Evolutionary conservation across 805 yeast genomes (phyloP), one percentile per base, ranked within the genome.

Genomic region (Trichomonascus vanleenenianus): DNA sequence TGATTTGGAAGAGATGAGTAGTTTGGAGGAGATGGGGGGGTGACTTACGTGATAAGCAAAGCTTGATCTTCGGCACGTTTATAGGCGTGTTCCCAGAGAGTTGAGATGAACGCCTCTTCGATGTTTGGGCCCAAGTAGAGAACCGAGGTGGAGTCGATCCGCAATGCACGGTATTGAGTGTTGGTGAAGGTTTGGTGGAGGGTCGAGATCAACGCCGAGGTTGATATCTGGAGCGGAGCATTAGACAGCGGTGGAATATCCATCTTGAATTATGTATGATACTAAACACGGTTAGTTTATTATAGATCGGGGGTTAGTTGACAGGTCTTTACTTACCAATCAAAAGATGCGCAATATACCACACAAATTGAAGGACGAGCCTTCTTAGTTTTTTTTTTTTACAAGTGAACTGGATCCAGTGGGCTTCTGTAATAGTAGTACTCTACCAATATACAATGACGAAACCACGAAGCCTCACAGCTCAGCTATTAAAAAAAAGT

Each of bases 11-110:
- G 9, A 12, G 12, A 30, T 30, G 11, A 30, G 11, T 30, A 12
- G 12, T 30, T 12, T 30, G 11, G 32, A 30, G 32, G 32, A 30
- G 11, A 9, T 30, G 11, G 12, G 32, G 9, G 8, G 7, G 14
- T 14, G 7, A 49, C 58, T 46, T 48, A 54, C 50, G 56, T 47
- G 10, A 68, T 49, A 20, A 67, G 50, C 8, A 67, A 46, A 18
- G 68, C 57, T 53, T 67, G 72, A 44, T 67, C 70, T 50, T 67
- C 72, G 6, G 62, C 57, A 14, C 71, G 60, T 37, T 60, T 55
- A 41, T 57, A 56, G 3, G 71, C 70, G 45, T 67, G 72, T 35
- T 59, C 63, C 68, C 71, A 65, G 4, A 67, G 46, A 8, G 57
- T 43, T 9, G 60, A 52, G 22, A 67, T 44, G 25, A 66, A 57